Conservation (phyloP, 768 basidiomycete genomes). For the Macrolepiota albuminosa region DNA sequence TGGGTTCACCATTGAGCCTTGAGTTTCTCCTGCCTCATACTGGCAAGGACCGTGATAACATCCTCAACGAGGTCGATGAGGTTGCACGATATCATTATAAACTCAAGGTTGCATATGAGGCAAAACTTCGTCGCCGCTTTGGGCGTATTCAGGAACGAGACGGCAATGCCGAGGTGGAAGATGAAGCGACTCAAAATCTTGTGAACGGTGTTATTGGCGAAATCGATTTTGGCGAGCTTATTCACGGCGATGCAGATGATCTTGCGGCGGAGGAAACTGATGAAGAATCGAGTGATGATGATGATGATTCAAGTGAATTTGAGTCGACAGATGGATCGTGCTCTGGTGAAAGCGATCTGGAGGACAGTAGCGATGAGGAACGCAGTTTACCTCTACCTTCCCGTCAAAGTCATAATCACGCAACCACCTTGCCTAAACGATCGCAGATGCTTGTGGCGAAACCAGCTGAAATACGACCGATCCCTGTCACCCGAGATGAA, state of each 20-base stretch:
- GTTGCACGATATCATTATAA: slow-evolving; percentile 92
- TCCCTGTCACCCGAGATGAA: slow-evolving; percentile 12
- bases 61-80: slow-evolving; percentile 84
- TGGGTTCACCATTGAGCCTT: slow-evolving; percentile 71
- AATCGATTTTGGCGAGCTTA: slow-evolving; percentile 76
- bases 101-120: slow-evolving; percentile 89
- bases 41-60: slow-evolving; percentile 66
- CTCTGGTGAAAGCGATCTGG: slow-evolving; percentile 14
- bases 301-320: slow-evolving; percentile 23
- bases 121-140: slow-evolving; percentile 85
- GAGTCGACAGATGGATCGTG: slow-evolving; percentile 22
- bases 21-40: slow-evolving; percentile 87
- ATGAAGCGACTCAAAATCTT: slow-evolving; percentile 77
- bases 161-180: slow-evolving; percentile 61
- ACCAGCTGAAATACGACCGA: neutral
- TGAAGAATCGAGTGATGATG: slow-evolving; percentile 35
- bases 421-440: slow-evolving; percentile 9
- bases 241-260: slow-evolving; percentile 75
- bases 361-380: slow-evolving; percentile 28
- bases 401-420: slow-evolving; percentile 1
- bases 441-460: slow-evolving; percentile 12
- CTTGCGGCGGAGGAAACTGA: slow-evolving; percentile 68
- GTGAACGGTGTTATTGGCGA: slow-evolving; percentile 80
- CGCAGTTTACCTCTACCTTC: slow-evolving; percentile 8
- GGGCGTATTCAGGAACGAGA: slow-evolving; percentile 44